A percentile compares a stretch with the other conserved stretches of the same genome.
These are phyloP conservation scores for Hansenula lynferdii DNA, from an alignment of 1,139 yeast genomes.

Conservation along the genomic window DNA sequence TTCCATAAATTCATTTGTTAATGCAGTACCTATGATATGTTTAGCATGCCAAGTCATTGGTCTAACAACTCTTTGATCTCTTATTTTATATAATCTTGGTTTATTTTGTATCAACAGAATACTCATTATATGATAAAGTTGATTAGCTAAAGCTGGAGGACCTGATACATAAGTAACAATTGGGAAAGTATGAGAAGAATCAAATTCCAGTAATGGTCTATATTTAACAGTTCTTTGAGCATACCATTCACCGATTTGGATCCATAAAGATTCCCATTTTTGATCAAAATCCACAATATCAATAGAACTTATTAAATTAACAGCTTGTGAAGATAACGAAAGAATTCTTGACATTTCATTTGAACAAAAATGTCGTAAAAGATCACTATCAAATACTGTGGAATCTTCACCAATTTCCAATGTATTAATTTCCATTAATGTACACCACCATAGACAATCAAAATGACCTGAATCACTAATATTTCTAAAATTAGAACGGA, in stretches of 20 bases:
- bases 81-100: slow-evolving; percentile 29
- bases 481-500: background rate
- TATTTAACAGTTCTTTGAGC: slow-evolving; percentile 23
- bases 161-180: slow-evolving; percentile 22
- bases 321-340: background rate
- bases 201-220: slow-evolving; percentile 25
- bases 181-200: slow-evolving; percentile 30
- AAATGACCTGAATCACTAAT: background rate
- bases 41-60: slow-evolving; percentile 36
- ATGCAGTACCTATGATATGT: slow-evolving; percentile 28
- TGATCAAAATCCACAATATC: slow-evolving; percentile 22
- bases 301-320: slow-evolving; percentile 5
- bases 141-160: slow-evolving; percentile 29
- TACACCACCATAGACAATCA: slow-evolving; percentile 1
- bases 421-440: background rate
- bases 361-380: too few species aligned
- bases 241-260: slow-evolving; percentile 30
- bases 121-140: slow-evolving; percentile 31
- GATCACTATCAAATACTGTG: background rate
- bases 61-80: slow-evolving; percentile 5
- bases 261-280: slow-evolving; percentile 32
- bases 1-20: slow-evolving; percentile 7
- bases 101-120: slow-evolving; percentile 33
- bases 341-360: background rate
- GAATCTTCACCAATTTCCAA: background rate